Evolutionary conservation across 139 green algal species (phyloP).

Genomic region (Tetradesmus lagerheimii): DNA sequence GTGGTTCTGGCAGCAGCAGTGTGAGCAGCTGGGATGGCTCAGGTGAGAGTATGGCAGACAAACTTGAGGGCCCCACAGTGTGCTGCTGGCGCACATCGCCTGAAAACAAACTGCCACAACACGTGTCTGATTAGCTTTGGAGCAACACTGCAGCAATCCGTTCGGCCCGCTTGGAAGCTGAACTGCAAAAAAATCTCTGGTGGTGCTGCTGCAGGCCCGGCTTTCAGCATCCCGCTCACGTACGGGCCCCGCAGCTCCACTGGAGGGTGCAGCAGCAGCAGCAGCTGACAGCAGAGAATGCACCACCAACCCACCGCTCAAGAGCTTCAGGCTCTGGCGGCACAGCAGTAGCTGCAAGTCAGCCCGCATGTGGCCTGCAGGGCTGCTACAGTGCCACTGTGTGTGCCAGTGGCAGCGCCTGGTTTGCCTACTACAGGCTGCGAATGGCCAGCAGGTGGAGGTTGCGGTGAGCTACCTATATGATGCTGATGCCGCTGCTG

Average conservation of each 20-base stretch:
- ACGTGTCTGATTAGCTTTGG: too few species aligned
- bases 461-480: background rate
- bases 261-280: background rate
- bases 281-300: background rate
- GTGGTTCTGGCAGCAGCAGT: slow-evolving; percentile 44
- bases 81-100: too few species aligned
- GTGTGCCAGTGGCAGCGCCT: background rate
- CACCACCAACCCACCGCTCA: background rate
- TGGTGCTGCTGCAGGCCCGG: slow-evolving; percentile 25
- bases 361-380: background rate
- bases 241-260: background rate
- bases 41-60: too few species aligned
- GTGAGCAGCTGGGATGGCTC: slow-evolving; percentile 21
- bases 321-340: background rate
- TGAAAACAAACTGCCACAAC: too few species aligned
- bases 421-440: slow-evolving; percentile 34
- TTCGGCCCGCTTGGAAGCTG: too few species aligned
- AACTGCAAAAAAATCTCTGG: too few species aligned
- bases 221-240: background rate
- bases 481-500: background rate
- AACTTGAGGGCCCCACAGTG: too few species aligned
- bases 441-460: slow-evolving; percentile 32
- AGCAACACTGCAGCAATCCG: too few species aligned
- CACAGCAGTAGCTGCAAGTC: background rate
- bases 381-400: background rate